Percentiles rank a stretch among this genome's conserved stretches.
Conservation (phyloP, 768 basidiomycete genomes). For the Lentinula boryana region DNA sequence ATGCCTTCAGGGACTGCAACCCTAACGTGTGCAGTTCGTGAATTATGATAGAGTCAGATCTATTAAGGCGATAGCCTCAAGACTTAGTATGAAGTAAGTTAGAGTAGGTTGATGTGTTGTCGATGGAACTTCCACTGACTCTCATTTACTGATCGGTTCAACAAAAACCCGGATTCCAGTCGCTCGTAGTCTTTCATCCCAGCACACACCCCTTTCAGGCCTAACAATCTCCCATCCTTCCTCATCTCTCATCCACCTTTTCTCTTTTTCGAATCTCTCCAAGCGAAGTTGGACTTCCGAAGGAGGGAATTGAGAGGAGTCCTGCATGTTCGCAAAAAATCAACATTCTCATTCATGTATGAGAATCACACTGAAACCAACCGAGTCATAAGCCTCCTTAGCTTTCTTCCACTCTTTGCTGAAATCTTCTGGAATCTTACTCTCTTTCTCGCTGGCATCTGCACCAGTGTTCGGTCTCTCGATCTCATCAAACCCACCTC, state of each 20-base stretch:
- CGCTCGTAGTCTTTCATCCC: slow-evolving; percentile 45
- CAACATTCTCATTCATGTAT: not conserved
- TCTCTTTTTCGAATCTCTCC: slow-evolving; percentile 86
- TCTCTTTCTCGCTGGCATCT: slow-evolving; percentile 41
- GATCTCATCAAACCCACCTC: slow-evolving; percentile 51
- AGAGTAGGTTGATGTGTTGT: too few species aligned
- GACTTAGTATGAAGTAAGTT: not conserved
- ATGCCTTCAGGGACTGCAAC: too few species aligned
- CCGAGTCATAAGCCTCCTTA: not conserved
- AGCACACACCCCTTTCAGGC: slow-evolving; percentile 55
- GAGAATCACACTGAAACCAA: not conserved
- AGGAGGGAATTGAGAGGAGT: slow-evolving; percentile 37
- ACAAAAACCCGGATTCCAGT: not conserved
- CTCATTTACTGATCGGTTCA: not conserved
- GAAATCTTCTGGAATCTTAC: not conserved
- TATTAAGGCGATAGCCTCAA: too few species aligned
- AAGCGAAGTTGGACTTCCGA: slow-evolving; percentile 86
- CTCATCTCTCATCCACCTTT: slow-evolving; percentile 75
- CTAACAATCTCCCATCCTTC: slow-evolving; percentile 76
- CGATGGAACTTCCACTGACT: not conserved
- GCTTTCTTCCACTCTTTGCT: not conserved
- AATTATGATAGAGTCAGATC: too few species aligned
- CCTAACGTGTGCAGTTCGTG: too few species aligned
- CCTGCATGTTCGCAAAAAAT: not conserved
- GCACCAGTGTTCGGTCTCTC: slow-evolving; percentile 74